phyloP scores from a whole-genome alignment of 805 yeast genomes.

The Ascoidea asiatica region DNA sequence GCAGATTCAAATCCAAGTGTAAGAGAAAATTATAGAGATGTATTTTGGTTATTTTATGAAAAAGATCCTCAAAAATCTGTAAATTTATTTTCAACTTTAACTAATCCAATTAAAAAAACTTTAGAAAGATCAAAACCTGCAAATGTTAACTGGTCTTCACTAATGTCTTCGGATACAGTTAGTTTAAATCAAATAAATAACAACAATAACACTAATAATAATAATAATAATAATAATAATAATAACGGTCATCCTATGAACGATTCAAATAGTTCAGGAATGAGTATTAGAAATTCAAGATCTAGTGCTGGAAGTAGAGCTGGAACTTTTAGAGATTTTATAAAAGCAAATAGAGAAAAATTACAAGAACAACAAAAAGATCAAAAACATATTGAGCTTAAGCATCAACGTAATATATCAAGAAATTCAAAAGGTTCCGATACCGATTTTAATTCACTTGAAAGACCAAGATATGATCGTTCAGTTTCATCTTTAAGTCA shows the following conservation, averaged over 20 bases:
- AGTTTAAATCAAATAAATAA: too few relatives aligned
- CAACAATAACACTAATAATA: too few relatives aligned
- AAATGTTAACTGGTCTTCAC: neutral
- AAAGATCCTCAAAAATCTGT: constrained; percentile 42
- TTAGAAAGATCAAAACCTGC: constrained; percentile 45
- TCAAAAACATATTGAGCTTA: too few relatives aligned
- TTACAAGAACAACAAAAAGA: neutral
- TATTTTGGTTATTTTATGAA: constrained; percentile 58
- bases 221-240: too few relatives aligned
- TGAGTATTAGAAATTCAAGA: neutral
- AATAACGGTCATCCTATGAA: too few relatives aligned
- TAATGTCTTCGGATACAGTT: neutral
- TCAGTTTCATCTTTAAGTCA: neutral
- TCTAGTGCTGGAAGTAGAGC: neutral
- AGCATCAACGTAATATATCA: neutral
- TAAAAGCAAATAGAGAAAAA: neutral
- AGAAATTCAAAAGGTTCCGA: neutral
- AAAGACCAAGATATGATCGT: too few relatives aligned
- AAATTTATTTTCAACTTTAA: constrained; percentile 16
- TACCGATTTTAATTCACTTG: too few relatives aligned
- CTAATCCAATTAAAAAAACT: constrained; percentile 30
- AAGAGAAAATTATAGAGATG: constrained; percentile 56
- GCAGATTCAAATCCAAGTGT: constrained; percentile 73
- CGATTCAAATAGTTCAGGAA: neutral
- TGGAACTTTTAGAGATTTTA: neutral